Evolutionary conservation across 257 asterid species (phyloP).

Genomic region (Solanum gandarillasii): DNA sequence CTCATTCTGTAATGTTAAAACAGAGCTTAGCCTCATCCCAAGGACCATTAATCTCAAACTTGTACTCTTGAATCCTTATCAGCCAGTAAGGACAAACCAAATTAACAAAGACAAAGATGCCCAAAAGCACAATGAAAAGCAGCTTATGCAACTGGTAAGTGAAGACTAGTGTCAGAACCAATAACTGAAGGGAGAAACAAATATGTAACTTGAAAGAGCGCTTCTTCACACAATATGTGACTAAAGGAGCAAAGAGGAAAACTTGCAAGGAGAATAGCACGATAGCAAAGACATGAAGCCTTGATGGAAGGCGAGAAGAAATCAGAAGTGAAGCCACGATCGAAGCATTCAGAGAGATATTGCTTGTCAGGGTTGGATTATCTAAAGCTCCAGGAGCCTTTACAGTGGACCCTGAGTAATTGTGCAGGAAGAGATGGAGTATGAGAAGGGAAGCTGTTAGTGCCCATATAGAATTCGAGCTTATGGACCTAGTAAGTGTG

Average conservation of each 20-base stretch:
- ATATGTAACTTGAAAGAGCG: constrained; percentile 59
- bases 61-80: constrained; percentile 80
- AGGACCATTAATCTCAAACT: constrained; percentile 93
- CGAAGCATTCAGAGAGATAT: constrained; percentile 55
- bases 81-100: constrained; percentile 87
- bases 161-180: constrained; percentile 36
- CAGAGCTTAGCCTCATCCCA: constrained; percentile 98
- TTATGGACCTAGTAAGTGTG: constrained; percentile 75
- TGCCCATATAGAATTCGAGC: constrained; percentile 91
- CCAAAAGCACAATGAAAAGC: constrained; percentile 45
- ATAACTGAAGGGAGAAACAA: constrained; percentile 48
- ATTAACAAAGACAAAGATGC: constrained; percentile 56
- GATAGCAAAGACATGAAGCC: constrained; percentile 71
- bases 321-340: constrained; percentile 83
- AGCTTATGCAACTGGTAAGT: constrained; percentile 40
- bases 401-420: constrained; percentile 35
- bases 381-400: constrained; percentile 56
- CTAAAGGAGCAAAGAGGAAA: constrained; percentile 79
- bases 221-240: constrained; percentile 58
- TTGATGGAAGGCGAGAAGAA: constrained; percentile 84
- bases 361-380: constrained; percentile 34
- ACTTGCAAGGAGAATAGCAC: constrained; percentile 81
- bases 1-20: constrained; percentile 56
- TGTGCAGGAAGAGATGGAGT: constrained; percentile 33
- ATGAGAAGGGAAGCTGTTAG: constrained; percentile 55